Evolutionary conservation across 106 monocot genomes (phyloP).

Genomic region (Alisma plantagoaquatica): DNA sequence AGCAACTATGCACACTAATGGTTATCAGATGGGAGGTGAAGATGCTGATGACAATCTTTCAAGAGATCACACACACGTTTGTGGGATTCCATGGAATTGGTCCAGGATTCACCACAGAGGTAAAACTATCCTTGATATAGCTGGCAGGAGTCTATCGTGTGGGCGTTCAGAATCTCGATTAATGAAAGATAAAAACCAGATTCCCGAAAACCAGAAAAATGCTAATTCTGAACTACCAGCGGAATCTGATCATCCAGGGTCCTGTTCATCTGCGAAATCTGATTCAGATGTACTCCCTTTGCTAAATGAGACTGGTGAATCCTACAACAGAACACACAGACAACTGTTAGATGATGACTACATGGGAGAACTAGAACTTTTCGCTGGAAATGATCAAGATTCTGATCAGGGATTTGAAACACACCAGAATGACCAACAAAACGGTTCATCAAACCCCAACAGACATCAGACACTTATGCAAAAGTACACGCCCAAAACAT

Average conservation of each 20-base stretch:
- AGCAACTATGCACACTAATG: slow-evolving; percentile 12
- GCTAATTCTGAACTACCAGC: slow-evolving; percentile 18
- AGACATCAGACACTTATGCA: slow-evolving; percentile 63
- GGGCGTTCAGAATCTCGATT: slow-evolving; percentile 64
- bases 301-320: slow-evolving; percentile 43
- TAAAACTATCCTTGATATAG: slow-evolving; percentile 67
- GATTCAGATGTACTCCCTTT: slow-evolving; percentile 76
- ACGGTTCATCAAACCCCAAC: slow-evolving; percentile 8
- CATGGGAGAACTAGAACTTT: slow-evolving; percentile 60
- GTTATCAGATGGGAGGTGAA: slow-evolving; percentile 15
- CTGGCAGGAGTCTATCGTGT: slow-evolving; percentile 89
- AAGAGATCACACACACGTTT: slow-evolving; percentile 50
- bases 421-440: slow-evolving; percentile 21
- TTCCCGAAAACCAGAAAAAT: slow-evolving; percentile 25
- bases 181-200: slow-evolving; percentile 29
- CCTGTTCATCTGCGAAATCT: slow-evolving; percentile 42
- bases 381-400: slow-evolving; percentile 40
- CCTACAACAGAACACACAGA: slow-evolving; percentile 28
- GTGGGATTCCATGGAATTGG: slow-evolving; percentile 97
- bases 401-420: slow-evolving; percentile 48
- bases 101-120: slow-evolving; percentile 87
- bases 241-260: slow-evolving; percentile 22
- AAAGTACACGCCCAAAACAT: slow-evolving; percentile 84
- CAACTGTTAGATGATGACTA: slow-evolving; percentile 22
- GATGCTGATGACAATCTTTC: slow-evolving; percentile 27